A percentile compares a stretch with the other conserved stretches of the same genome.
Evolutionary conservation across 2,329 filamentous ascomycete genomes (phyloP).

Genomic region (Xylaria sp.): DNA sequence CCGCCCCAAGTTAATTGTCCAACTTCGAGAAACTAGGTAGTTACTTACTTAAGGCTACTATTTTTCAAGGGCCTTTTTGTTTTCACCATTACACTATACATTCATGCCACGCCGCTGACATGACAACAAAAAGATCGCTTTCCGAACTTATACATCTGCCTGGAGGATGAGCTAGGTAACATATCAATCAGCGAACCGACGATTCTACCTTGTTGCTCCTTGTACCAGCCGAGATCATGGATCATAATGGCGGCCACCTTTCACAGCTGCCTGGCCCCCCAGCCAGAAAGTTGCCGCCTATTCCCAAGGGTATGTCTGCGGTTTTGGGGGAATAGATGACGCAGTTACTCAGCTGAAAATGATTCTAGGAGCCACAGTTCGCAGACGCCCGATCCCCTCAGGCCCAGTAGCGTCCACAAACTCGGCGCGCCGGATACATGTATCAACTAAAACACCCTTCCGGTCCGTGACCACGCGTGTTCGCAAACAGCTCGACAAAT

Average conservation of each 20-base stretch:
- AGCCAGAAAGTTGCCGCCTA: slow-evolving; percentile 44
- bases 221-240: slow-evolving; percentile 15
- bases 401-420: slow-evolving; percentile 53
- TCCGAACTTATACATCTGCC: slow-evolving; percentile 27
- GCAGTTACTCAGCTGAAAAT: slow-evolving; percentile 33
- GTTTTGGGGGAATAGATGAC: not conserved
- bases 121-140: slow-evolving; percentile 18
- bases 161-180: slow-evolving; percentile 34
- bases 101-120: slow-evolving; percentile 22
- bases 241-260: slow-evolving; percentile 13
- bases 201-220: slow-evolving; percentile 4
- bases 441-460: slow-evolving; percentile 73
- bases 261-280: slow-evolving; percentile 38
- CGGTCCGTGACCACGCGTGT: slow-evolving; percentile 74
- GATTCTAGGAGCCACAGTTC: slow-evolving; percentile 57
- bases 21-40: slow-evolving; percentile 24
- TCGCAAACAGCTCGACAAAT: slow-evolving; percentile 68
- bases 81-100: slow-evolving; percentile 9
- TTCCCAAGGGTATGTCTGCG: slow-evolving; percentile 45
- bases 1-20: too few relatives aligned
- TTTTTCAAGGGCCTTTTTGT: slow-evolving; percentile 1
- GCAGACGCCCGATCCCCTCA: slow-evolving; percentile 59
- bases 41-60: slow-evolving; percentile 21
- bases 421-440: slow-evolving; percentile 64
- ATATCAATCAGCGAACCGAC: not conserved